Percentiles rank a stretch among this genome's conserved stretches.
Evolutionary conservation across 139 green algal genomes (phyloP).

Genomic region (Dunaliella sp.): DNA sequence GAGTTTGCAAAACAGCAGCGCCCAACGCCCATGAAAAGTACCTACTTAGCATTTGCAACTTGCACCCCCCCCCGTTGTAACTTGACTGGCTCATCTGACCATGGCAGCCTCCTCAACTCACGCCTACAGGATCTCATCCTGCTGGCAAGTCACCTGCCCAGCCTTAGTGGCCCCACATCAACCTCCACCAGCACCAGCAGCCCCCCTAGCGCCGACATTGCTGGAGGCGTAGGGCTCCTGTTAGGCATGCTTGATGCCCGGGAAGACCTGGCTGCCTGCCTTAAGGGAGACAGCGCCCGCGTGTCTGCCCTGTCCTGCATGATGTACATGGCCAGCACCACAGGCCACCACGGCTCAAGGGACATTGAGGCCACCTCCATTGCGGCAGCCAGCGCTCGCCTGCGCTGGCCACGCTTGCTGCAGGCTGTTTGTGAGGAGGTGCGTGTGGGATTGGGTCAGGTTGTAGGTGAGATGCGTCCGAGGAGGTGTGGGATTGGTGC

Average conservation of each 20-base stretch:
- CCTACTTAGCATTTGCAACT: background rate
- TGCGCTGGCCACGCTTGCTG: slow-evolving; percentile 10
- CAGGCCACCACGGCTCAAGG: background rate
- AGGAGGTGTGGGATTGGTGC: too few species aligned
- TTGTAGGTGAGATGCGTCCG: too few species aligned
- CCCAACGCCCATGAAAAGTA: background rate
- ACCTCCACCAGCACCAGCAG: background rate
- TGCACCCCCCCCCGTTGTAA: background rate
- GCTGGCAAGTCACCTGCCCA: slow-evolving; percentile 1
- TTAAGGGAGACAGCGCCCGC: background rate
- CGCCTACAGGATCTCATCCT: background rate
- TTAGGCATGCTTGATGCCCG: background rate
- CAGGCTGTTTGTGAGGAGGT: background rate
- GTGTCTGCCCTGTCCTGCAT: background rate
- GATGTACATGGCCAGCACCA: background rate
- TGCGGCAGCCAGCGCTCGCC: background rate
- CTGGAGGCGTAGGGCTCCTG: background rate
- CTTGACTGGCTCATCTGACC: background rate
- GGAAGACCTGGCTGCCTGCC: background rate
- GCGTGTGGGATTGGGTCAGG: too few species aligned
- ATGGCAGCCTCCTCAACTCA: background rate
- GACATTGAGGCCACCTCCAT: background rate
- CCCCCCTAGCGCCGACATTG: background rate
- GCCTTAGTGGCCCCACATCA: background rate
- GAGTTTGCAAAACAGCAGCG: too few species aligned